phyloP scores from a whole-genome alignment of 441 rosid species.

The Metrosideros polymorpha region DNA sequence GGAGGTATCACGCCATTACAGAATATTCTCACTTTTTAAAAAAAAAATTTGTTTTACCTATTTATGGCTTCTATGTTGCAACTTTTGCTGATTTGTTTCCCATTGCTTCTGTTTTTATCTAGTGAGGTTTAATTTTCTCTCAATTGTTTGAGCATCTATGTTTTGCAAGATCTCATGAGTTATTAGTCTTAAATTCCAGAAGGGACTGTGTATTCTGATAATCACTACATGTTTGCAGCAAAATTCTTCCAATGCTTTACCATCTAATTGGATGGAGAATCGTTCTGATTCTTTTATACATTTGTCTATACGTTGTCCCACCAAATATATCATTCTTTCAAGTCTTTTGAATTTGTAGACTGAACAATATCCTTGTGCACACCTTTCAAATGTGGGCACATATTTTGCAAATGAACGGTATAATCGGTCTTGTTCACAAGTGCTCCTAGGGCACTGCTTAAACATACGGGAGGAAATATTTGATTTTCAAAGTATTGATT shows the following conservation, averaged over 20 bases:
- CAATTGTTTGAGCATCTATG: background rate
- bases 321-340: background rate
- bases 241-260: background rate
- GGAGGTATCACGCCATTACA: slow-evolving; percentile 40
- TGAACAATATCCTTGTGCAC: background rate
- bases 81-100: background rate
- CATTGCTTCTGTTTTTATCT: background rate
- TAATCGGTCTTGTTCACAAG: background rate
- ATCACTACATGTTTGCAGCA: background rate
- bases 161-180: background rate
- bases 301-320: background rate
- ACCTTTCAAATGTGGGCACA: background rate
- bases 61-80: background rate
- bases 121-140: background rate
- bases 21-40: background rate
- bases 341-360: background rate
- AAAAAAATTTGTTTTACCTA: background rate
- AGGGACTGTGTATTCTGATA: background rate
- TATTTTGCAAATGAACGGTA: background rate
- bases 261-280: background rate
- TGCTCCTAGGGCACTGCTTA: background rate
- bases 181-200: background rate
- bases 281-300: background rate
- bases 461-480: background rate
- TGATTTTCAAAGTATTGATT: background rate